phyloP scores from a whole-genome alignment of 2,329 filamentous ascomycete species.

The Elsinoe batatas region DNA sequence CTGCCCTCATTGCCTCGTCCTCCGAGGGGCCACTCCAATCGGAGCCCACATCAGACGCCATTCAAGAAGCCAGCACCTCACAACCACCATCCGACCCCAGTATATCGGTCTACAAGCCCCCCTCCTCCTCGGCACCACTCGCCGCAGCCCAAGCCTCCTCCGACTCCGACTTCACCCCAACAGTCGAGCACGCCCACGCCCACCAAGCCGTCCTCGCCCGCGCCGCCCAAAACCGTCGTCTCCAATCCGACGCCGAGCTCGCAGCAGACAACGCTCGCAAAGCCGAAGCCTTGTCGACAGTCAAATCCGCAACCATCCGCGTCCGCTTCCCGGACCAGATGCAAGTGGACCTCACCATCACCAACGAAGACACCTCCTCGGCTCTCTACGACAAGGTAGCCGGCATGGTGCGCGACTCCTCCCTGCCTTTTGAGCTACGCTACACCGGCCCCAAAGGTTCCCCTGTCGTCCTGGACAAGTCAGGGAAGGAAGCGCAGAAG shows the following conservation, averaged over 20 bases:
- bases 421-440: constrained; percentile 62
- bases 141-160: constrained; percentile 58
- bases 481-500: constrained; percentile 35
- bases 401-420: constrained; percentile 52
- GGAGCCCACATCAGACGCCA: neutral
- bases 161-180: constrained; percentile 68
- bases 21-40: constrained; percentile 17
- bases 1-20: constrained; percentile 23
- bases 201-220: constrained; percentile 59
- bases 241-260: constrained; percentile 75
- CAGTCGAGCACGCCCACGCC: constrained; percentile 63
- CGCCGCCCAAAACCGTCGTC: constrained; percentile 59
- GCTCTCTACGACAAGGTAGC: constrained; percentile 67
- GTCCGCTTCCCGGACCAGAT: constrained; percentile 84
- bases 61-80: neutral
- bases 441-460: constrained; percentile 47
- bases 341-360: constrained; percentile 62
- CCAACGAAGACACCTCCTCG: constrained; percentile 56
- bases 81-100: constrained; percentile 14
- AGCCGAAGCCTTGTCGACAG: constrained; percentile 53
- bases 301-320: constrained; percentile 63
- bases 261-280: constrained; percentile 58
- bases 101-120: constrained; percentile 59
- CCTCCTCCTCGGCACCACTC: constrained; percentile 60
- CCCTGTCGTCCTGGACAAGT: constrained; percentile 32